Conservation (phyloP, 108 stramenopile species). For the Cyclotella distinguenda region DNA sequence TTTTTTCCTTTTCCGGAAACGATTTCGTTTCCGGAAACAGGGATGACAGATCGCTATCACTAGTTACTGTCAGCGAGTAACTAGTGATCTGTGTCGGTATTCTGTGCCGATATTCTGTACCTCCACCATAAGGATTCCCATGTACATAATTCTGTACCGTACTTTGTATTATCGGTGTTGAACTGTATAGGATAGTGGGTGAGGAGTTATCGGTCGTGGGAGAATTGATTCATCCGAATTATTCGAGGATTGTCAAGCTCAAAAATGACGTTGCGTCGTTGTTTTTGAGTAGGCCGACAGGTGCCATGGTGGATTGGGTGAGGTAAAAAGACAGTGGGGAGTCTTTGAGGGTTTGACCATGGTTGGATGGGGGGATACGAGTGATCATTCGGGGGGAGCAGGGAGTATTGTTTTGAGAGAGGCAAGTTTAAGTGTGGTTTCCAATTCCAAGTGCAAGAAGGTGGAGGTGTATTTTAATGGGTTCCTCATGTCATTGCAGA, state of each 20-base stretch:
- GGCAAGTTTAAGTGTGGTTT: conserved; percentile 6
- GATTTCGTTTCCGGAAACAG: too few species aligned
- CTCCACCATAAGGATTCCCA: too few species aligned
- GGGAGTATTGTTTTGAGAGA: conserved; percentile 1
- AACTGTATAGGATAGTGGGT: too few species aligned
- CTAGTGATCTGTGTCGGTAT: too few species aligned
- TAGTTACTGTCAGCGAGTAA: too few species aligned
- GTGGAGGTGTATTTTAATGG: background rate
- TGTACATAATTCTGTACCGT: too few species aligned
- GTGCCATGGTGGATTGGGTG: background rate
- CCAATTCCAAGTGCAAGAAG: conserved; percentile 11
- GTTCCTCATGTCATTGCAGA: background rate
- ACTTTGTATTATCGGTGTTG: too few species aligned
- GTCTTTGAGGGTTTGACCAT: conserved; percentile 9
- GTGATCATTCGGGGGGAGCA: background rate
- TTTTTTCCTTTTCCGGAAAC: too few species aligned
- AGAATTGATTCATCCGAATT: conserved; percentile 13
- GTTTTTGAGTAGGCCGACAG: conserved; percentile 10
- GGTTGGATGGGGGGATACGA: conserved; percentile 25
- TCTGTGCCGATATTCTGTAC: too few species aligned
- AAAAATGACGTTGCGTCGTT: conserved; percentile 24
- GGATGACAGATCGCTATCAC: too few species aligned
- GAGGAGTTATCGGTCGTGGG: conserved; percentile 10
- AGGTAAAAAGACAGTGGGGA: background rate
- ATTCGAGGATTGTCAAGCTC: conserved; percentile 2